Base-by-base conservation (phyloP, 305 asterid species). In the Salvia sclarea region DNA sequence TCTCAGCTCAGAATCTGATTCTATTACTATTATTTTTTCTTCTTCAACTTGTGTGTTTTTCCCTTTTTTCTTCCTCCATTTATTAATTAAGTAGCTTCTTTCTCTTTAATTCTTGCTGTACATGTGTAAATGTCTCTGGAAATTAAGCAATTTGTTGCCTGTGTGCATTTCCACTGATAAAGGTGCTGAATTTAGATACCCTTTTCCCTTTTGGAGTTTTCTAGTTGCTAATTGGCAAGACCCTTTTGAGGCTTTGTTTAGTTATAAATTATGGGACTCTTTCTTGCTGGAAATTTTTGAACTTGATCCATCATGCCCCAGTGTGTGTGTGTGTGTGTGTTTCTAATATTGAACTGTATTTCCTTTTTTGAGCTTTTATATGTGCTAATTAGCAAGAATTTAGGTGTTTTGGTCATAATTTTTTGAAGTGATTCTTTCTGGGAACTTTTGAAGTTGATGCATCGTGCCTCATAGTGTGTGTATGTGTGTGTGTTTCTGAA, bases 1-100 rank as follows among this genome's bases (percentile, higher is more conserved):
- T 62, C 60, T 54, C 0, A 41, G 41, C 64, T 50, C 64, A 75
- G 87, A 78, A 82, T 84, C 89, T 76, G 81, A 79, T 86, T 79
- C 86, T 69, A 72, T 53, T 22, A n/a, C n/a, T n/a, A n/a, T 8
- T 61, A 62, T 73, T 71, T 73, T 18, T 20, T 60, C 44, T 76
- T 54, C 65, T 70, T 68, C 60, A 54, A 49, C 40, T 61, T 68
- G 65, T 38, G 43, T 53, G 2, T 76, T 28, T 25, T 57, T 50
- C 30, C 68, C 54, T 49, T 64, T 25, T 68, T 64, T 64, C 2
- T 68, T 64, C 61, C 2, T 47, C 9, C n/a, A 49, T 41, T 35
- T 44, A 10, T 64, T 68, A 17, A 12, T 49, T 40, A n/a, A 22
- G 4, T 38, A 38, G 44, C 43, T 61, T 45, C 59, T 54, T 73